phyloP scores from a whole-genome alignment of 305 asterid species.

The Salvia sclarea region DNA sequence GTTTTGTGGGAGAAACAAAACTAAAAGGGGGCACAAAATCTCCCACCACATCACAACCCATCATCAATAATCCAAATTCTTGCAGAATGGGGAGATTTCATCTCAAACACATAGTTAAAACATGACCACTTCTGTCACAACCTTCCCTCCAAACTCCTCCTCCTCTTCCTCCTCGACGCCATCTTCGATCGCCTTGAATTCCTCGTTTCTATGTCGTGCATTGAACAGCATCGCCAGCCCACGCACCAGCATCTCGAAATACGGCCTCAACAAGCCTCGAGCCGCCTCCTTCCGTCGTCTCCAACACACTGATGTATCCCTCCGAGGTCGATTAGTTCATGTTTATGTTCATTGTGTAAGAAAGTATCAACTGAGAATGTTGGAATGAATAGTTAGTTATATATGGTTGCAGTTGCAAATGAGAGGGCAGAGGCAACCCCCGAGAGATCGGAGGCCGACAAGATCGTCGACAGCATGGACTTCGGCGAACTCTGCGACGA shows the following conservation, averaged over 20 bases:
- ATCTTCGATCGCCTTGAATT: conserved; percentile 17
- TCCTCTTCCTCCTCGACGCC: conserved; percentile 31
- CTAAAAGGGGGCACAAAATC: conserved; percentile 6
- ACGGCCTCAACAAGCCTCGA: conserved; percentile 22
- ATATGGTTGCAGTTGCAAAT: conserved; percentile 63
- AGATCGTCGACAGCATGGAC: conserved; percentile 75
- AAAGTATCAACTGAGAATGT: neutral
- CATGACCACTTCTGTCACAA: conserved; percentile 37
- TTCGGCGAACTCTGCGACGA: conserved; percentile 91
- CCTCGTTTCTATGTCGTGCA: conserved; percentile 23
- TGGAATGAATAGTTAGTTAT: no score
- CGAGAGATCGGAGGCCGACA: conserved; percentile 63
- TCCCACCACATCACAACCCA: conserved; percentile 17
- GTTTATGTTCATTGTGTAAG: neutral
- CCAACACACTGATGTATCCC: conserved; percentile 27
- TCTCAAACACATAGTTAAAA: conserved; percentile 22
- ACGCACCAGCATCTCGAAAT: conserved; percentile 12
- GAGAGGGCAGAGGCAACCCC: conserved; percentile 51
- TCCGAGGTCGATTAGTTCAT: conserved; percentile 36
- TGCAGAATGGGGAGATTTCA: conserved; percentile 34
- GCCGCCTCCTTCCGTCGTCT: conserved; percentile 24
- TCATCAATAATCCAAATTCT: conserved; percentile 35
- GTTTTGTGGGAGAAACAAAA: neutral
- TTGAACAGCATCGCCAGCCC: conserved; percentile 8
- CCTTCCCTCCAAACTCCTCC: conserved; percentile 18